Percentiles rank a stretch among this genome's conserved stretches.
These are phyloP conservation scores for Nymphaea thermarum DNA, from an alignment of 164 flowering plant species.

Conservation along the genomic window DNA sequence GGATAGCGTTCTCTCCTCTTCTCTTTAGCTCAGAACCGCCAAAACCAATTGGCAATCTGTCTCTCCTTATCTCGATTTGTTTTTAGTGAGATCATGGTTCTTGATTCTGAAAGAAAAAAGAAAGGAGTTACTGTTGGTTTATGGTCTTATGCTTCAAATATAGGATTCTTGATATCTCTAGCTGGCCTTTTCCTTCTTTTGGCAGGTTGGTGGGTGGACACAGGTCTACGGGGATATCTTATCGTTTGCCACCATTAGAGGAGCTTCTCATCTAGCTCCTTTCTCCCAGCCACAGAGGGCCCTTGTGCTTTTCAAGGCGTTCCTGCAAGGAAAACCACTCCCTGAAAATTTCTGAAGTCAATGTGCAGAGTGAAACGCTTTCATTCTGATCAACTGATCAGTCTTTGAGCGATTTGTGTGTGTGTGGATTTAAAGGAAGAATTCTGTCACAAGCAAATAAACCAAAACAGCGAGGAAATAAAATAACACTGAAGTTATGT, in stretches of 20 bases:
- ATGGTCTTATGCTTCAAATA: background rate
- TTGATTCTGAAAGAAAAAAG: background rate
- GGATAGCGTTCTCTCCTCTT: too few species aligned
- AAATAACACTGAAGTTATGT: too few species aligned
- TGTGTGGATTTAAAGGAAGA: background rate
- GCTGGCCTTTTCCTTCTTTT: background rate
- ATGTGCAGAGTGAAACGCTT: background rate
- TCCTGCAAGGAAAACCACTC: constrained; percentile 42
- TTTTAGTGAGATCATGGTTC: too few species aligned
- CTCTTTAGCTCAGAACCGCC: too few species aligned
- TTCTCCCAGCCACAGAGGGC: constrained; percentile 85
- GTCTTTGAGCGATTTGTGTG: background rate
- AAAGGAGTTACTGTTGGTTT: background rate
- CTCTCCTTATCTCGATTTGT: background rate
- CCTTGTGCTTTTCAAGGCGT: constrained; percentile 57
- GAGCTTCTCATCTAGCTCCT: constrained; percentile 90
- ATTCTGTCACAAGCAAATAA: too few species aligned
- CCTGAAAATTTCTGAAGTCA: constrained; percentile 44
- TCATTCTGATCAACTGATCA: too few species aligned
- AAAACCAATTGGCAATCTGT: background rate
- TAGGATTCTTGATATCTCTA: too few species aligned
- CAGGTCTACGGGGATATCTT: constrained; percentile 65
- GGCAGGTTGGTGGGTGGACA: constrained; percentile 91
- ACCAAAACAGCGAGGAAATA: too few species aligned
- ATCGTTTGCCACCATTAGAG: constrained; percentile 83